phyloP scores from a whole-genome alignment of 2,329 filamentous ascomycete species.

The Penicillium sp. region DNA sequence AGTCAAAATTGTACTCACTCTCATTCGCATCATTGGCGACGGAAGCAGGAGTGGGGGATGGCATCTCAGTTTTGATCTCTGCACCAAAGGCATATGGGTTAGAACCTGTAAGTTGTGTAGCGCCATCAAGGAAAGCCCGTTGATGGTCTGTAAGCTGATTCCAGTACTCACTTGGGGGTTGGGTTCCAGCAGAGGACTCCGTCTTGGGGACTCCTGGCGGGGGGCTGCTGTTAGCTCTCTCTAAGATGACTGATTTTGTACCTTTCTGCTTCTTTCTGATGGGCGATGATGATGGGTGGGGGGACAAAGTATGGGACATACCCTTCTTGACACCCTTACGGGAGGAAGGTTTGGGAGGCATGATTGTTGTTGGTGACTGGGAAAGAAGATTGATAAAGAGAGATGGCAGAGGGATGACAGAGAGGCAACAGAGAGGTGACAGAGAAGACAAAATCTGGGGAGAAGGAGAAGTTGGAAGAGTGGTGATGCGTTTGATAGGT shows the following conservation, averaged over 20 bases:
- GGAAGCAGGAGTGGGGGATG: neutral
- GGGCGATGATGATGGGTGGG: neutral
- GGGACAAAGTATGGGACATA: neutral
- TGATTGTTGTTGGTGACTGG: neutral
- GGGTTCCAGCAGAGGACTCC: neutral
- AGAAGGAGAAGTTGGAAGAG: neutral
- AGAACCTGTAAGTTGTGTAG: neutral
- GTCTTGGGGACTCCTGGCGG: neutral
- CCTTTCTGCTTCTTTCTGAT: neutral
- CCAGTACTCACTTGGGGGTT: slow-evolving; percentile 1
- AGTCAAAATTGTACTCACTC: neutral
- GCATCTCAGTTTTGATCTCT: neutral
- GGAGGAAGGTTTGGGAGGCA: neutral
- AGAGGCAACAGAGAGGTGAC: too few species aligned
- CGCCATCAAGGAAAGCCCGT: neutral
- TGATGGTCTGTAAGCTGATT: neutral
- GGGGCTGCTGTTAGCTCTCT: neutral
- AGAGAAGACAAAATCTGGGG: neutral
- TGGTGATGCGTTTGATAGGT: neutral
- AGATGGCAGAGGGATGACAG: neutral
- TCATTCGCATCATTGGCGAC: neutral
- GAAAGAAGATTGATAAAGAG: neutral
- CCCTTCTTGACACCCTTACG: neutral
- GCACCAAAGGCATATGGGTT: neutral
- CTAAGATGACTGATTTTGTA: neutral